Conservation (phyloP, 192 early-diverging fungal genomes). For the Coemansia umbellata region DNA sequence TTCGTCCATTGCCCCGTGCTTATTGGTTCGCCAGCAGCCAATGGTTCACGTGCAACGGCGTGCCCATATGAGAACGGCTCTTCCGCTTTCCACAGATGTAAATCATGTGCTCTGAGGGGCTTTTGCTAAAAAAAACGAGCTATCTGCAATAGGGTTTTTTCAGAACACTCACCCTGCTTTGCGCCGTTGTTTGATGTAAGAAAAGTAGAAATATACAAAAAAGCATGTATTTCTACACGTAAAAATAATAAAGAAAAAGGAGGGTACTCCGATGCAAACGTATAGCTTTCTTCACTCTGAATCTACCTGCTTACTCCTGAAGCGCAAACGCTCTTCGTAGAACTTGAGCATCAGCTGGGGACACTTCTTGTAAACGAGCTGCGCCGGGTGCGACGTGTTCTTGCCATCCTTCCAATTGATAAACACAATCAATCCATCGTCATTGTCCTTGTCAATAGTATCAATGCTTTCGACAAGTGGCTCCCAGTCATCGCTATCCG, state of each 20-base stretch:
- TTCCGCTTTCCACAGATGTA: no score
- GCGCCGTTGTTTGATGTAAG: no score
- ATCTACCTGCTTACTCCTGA: slow-evolving; percentile 40
- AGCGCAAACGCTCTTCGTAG: slow-evolving; percentile 55
- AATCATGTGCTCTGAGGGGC: no score
- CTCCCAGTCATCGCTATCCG: slow-evolving; percentile 27
- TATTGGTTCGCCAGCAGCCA: not conserved
- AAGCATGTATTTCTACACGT: no score
- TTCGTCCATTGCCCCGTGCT: not conserved
- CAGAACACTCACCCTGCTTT: no score
- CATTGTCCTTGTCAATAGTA: slow-evolving; percentile 22
- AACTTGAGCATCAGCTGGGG: slow-evolving; percentile 52
- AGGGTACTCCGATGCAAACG: no score
- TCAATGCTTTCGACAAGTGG: slow-evolving; percentile 20
- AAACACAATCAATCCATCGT: slow-evolving; percentile 30
- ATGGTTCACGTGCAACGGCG: not conserved
- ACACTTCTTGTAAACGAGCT: slow-evolving; percentile 38
- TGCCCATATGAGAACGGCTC: no score
- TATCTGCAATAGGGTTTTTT: no score
- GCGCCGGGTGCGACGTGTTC: slow-evolving; percentile 34
- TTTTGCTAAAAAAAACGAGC: no score
- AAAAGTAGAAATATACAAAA: no score
- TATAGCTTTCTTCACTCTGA: no score
- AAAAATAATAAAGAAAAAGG: no score
- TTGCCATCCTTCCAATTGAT: slow-evolving; percentile 51